Conservation (phyloP, 2,329 filamentous ascomycete species). For the Metarhizium robertsii region DNA sequence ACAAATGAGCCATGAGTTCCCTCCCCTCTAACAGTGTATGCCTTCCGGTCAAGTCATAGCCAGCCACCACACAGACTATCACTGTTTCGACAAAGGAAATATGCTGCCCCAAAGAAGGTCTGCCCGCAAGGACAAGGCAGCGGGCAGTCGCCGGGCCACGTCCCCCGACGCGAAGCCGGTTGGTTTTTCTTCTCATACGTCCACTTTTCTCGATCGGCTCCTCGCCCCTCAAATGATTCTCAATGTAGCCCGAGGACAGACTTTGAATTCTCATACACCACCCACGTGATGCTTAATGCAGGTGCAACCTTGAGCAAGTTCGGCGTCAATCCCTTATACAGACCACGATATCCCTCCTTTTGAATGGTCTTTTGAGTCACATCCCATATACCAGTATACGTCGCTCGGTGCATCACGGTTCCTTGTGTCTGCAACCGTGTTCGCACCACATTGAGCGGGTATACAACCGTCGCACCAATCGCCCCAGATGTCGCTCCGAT, state of each 20-base stretch:
- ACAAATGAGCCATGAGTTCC: neutral
- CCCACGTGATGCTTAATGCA: constrained; percentile 89
- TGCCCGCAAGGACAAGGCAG: neutral
- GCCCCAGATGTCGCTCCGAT: constrained; percentile 90
- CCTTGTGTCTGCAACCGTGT: constrained; percentile 92
- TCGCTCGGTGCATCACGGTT: constrained; percentile 80
- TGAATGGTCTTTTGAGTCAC: constrained; percentile 75
- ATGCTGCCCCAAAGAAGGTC: neutral
- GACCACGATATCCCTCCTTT: constrained; percentile 72
- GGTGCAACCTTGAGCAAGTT: constrained; percentile 95
- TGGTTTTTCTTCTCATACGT: neutral
- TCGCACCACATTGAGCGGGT: constrained; percentile 86
- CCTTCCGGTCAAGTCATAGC: neutral
- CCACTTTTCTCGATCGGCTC: neutral
- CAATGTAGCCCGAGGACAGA: constrained; percentile 48
- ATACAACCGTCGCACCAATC: constrained; percentile 86
- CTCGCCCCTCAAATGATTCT: neutral
- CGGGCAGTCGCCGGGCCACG: neutral
- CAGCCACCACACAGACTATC: neutral
- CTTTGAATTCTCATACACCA: constrained; percentile 89
- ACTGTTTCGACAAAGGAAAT: neutral
- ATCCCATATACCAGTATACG: constrained; percentile 85
- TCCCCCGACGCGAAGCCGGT: neutral
- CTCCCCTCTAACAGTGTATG: neutral
- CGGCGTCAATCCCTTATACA: constrained; percentile 92